Conservation (phyloP, 169 alveolate species). For the Toxoplasma gondii region DNA sequence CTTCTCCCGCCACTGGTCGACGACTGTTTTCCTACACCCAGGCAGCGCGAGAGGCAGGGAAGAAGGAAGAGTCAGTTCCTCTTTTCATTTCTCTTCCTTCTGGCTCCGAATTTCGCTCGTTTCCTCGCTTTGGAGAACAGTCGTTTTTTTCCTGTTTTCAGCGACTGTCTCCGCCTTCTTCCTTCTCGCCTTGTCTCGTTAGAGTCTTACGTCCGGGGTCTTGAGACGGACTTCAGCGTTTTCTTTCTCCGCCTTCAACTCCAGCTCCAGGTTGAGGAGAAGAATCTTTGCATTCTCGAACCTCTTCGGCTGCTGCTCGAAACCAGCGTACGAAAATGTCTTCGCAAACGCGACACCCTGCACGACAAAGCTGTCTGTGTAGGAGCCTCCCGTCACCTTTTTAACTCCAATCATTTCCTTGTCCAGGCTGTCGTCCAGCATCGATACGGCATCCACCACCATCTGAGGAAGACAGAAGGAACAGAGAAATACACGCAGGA, state of each 20-base stretch:
- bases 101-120: no score
- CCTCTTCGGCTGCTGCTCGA: slow-evolving; percentile 97
- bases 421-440: slow-evolving; percentile 92
- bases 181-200: background rate
- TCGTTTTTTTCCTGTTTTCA: background rate
- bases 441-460: slow-evolving; percentile 96
- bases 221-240: slow-evolving; percentile 97
- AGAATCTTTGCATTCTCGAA: slow-evolving; percentile 94
- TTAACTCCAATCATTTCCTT: slow-evolving; percentile 95
- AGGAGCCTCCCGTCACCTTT: slow-evolving; percentile 97
- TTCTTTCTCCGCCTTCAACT: slow-evolving; percentile 98
- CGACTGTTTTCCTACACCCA: no score
- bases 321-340: slow-evolving; percentile 99
- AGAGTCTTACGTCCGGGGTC: slow-evolving; percentile 77
- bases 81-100: no score
- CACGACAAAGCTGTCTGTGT: slow-evolving; percentile 90
- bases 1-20: no score
- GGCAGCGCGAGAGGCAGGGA: no score
- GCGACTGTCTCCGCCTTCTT: background rate
- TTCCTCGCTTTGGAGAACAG: no score
- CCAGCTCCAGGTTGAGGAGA: slow-evolving; percentile 95
- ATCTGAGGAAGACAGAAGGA: slow-evolving; percentile 68
- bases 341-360: slow-evolving; percentile 98
- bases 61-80: no score
- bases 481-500: background rate